Evolutionary conservation across 2,329 filamentous ascomycete genomes (phyloP).

Genomic region (Alternaria triticina): DNA sequence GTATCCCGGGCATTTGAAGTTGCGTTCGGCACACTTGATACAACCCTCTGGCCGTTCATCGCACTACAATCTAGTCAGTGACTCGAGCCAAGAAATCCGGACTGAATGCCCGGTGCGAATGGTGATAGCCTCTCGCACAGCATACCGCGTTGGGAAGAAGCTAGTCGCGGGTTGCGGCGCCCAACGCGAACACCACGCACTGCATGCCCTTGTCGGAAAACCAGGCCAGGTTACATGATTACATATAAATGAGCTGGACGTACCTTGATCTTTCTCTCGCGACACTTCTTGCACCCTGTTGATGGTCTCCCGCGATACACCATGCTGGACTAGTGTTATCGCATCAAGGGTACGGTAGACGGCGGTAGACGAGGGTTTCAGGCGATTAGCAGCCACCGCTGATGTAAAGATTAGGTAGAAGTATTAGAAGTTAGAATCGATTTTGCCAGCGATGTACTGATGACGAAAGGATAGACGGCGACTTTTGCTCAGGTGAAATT

Average conservation of each 20-base stretch:
- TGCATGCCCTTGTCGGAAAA: background rate
- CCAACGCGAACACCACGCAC: background rate
- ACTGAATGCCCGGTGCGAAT: background rate
- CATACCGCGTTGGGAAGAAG: conserved; percentile 3
- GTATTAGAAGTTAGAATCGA: background rate
- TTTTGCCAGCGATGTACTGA: background rate
- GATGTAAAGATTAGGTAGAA: background rate
- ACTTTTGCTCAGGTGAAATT: background rate
- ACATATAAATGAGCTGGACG: conserved; percentile 7
- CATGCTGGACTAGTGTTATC: conserved; percentile 22
- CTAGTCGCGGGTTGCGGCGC: background rate
- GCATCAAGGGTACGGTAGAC: background rate
- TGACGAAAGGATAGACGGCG: background rate
- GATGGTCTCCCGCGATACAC: conserved; percentile 44
- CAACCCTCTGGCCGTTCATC: conserved; percentile 39
- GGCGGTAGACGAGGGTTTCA: background rate
- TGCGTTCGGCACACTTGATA: conserved; percentile 32
- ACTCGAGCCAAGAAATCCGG: background rate
- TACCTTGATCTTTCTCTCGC: conserved; percentile 52
- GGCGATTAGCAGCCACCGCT: background rate
- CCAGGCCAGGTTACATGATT: background rate
- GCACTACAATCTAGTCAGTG: conserved; percentile 28
- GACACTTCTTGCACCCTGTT: conserved; percentile 45
- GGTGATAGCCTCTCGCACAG: conserved; percentile 2
- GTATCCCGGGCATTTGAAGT: conserved; percentile 40